phyloP scores from a whole-genome alignment of 2,329 filamentous ascomycete species.

The Phialocephala sp. region DNA sequence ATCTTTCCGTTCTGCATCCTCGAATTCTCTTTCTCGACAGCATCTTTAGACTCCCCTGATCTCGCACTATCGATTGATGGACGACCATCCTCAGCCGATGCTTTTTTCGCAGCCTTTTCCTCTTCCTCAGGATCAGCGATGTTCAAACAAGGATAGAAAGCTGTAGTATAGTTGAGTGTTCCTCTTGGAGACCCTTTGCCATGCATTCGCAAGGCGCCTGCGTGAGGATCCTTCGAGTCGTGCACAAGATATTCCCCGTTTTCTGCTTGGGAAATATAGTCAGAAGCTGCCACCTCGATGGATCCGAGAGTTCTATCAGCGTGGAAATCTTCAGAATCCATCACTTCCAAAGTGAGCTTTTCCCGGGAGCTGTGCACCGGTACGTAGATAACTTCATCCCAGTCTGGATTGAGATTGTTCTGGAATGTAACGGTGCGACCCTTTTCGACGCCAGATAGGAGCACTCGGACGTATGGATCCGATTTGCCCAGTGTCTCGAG shows the following conservation, averaged over 20 bases:
- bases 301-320: constrained; percentile 88
- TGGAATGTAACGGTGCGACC: constrained; percentile 93
- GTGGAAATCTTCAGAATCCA: constrained; percentile 93
- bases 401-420: constrained; percentile 94
- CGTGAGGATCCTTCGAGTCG: constrained; percentile 72
- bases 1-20: constrained; percentile 40
- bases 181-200: constrained; percentile 79
- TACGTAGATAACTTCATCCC: constrained; percentile 94
- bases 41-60: constrained; percentile 23
- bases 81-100: constrained; percentile 34
- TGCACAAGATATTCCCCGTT: constrained; percentile 81
- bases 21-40: constrained; percentile 48
- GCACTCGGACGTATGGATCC: constrained; percentile 88
- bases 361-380: constrained; percentile 87
- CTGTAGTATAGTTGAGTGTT: constrained; percentile 76
- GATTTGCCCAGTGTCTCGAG: constrained; percentile 96
- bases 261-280: constrained; percentile 80
- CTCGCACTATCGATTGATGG: constrained; percentile 36
- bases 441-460: constrained; percentile 90
- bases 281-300: constrained; percentile 75
- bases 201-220: constrained; percentile 75
- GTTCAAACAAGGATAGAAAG: constrained; percentile 90
- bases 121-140: constrained; percentile 92
- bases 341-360: constrained; percentile 86
- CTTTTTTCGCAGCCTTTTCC: constrained; percentile 52